These are phyloP conservation scores for Colletotrichum graminicola DNA, from an alignment of 2,329 filamentous ascomycete species.

Conservation along the genomic window DNA sequence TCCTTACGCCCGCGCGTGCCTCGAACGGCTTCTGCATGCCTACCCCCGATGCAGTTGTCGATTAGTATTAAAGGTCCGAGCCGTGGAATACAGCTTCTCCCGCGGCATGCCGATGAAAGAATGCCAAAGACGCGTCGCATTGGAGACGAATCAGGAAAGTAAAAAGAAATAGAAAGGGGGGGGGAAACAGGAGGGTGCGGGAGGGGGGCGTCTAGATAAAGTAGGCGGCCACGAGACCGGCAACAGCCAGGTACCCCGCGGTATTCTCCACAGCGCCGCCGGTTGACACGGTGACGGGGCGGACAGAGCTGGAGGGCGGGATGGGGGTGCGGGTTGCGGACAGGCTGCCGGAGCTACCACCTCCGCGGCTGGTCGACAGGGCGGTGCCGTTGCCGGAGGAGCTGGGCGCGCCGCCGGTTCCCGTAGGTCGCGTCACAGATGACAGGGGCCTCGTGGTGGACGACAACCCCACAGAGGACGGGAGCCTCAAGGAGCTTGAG, in stretches of 20 bases:
- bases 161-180: neutral
- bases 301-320: conserved; percentile 34
- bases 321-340: conserved; percentile 33
- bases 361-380: conserved; percentile 2
- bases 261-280: conserved; percentile 49
- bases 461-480: neutral
- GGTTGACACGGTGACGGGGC: conserved; percentile 43
- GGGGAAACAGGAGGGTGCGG: neutral
- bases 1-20: neutral
- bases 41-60: neutral
- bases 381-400: conserved; percentile 6
- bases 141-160: neutral
- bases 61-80: neutral
- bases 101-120: neutral
- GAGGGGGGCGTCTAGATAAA: conserved; percentile 52
- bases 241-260: conserved; percentile 51
- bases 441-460: neutral
- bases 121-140: neutral
- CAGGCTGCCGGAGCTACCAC: neutral
- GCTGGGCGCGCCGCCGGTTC: conserved; percentile 1
- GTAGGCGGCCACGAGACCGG: conserved; percentile 56
- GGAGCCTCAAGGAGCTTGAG: neutral
- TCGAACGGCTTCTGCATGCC: neutral
- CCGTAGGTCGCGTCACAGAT: conserved; percentile 7
- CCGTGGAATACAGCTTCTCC: neutral